Evolutionary conservation across 2,329 filamentous ascomycete species (phyloP).

Genomic region (Aspergillus cejpii): DNA sequence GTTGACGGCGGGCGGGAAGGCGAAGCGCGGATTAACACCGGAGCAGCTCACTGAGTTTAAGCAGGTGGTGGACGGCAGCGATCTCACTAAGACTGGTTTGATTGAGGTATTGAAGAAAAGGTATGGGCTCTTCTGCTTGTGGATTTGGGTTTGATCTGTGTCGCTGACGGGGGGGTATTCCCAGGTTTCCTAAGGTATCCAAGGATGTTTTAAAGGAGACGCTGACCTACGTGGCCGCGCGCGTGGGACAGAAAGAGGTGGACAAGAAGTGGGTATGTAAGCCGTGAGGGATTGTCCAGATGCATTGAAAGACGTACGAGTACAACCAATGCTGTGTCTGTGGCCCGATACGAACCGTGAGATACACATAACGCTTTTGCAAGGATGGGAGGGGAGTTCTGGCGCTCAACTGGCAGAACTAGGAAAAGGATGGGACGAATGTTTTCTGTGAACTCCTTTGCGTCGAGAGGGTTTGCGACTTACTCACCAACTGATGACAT

Average conservation of each 20-base stretch:
- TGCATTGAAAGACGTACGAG: no score
- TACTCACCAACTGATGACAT: neutral
- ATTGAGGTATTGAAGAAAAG: slow-evolving; percentile 68
- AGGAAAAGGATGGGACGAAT: no score
- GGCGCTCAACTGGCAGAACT: no score
- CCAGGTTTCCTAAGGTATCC: slow-evolving; percentile 60
- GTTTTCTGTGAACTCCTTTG: no score
- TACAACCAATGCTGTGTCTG: no score
- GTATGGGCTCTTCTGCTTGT: slow-evolving; percentile 28
- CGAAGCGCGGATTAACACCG: slow-evolving; percentile 47
- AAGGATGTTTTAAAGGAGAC: slow-evolving; percentile 67
- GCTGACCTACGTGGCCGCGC: slow-evolving; percentile 57
- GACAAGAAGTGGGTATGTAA: slow-evolving; percentile 60
- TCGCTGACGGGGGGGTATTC: slow-evolving; percentile 7
- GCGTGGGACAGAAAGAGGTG: slow-evolving; percentile 54
- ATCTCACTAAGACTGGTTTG: slow-evolving; percentile 67
- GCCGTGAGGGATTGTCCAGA: neutral
- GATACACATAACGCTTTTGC: no score
- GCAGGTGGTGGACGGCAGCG: slow-evolving; percentile 59
- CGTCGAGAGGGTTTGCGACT: neutral
- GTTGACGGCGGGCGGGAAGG: slow-evolving; percentile 17
- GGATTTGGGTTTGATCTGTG: neutral
- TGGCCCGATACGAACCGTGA: no score
- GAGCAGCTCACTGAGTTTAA: slow-evolving; percentile 63
- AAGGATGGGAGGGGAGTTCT: no score